Evolutionary conservation across 768 basidiomycete species (phyloP), one percentile per base, ranked within the genome.

Genomic region (Termitomyces sp.): DNA sequence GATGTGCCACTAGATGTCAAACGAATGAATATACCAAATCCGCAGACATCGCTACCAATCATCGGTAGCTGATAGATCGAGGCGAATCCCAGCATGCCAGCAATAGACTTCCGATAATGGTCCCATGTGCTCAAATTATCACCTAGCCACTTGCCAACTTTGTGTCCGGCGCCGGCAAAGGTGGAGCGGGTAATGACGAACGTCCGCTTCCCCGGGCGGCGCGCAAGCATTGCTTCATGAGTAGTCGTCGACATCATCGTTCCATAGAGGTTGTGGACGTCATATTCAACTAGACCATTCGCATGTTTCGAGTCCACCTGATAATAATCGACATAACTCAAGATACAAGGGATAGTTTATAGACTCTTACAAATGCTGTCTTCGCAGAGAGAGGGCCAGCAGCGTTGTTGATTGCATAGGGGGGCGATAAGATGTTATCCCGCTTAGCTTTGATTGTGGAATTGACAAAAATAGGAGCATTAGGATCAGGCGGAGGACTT

Each of bases 41-140:
- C 86, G 62, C 84, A 88, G 54, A 87, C 83, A 67, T 92, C 89
- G 46, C 80, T 79, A 2, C 88, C 88, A 34, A 88, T 81, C 86
- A 90, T 86, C 0, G 88, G 88, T 2, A 88, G 68, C 59, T 86
- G 84, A 62, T 78, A 87, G 15, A 88, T 66, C 1, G 74, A 71
- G 6, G 84, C 81, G 69, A 87, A 83, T n/a, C 78, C 80, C 26
- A 88, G 70, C 71, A 87, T 82, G 5, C 83, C 84, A 2, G 83
- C 76, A 55, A 88, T 84, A 5, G 81, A 83, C 44, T 66, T 62
- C 14, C 78, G 71, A 62, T 87, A 87, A 47, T 86, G 79, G 0
- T 70, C 72, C 84, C 84, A 87, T 1, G 63, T 54, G 56, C 79
- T 80, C 55, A 84, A 57, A 59, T 86, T 87, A 66, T 87, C 84